Evolutionary conservation across 2,329 filamentous ascomycete genomes (phyloP), one percentile per base, ranked within the genome.

Genomic region (Westerdykella ornata): DNA sequence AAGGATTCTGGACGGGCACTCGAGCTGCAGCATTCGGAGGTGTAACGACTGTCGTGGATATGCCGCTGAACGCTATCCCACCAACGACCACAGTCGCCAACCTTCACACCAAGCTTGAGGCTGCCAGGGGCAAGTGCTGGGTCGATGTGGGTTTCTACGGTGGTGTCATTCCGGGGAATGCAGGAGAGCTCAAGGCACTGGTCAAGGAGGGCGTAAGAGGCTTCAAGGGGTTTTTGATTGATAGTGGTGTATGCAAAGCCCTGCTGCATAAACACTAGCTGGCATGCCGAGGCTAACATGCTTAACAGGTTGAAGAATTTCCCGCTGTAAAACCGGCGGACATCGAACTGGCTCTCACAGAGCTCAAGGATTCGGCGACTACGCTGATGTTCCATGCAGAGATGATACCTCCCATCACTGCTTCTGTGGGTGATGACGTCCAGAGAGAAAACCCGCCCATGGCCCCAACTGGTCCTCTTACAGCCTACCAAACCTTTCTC

Each of bases 361-460:
- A 84, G 35, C 77, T 98, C 46, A 85, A 85, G 46, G 81, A 87
- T 53, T 77, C 82, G 40, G 77, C 87, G 14, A 97, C 92, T 2
- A 94, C 88, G 0, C 80, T 97, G 56, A 97, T 98, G 90, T 98
- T 98, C 72, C 92, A 98, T 62, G 92, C 92, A 42, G 92, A 98
- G 68, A 97, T 96, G 88, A 82, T 94, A 11, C 88, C 90, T n/a
- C 86, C 88, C 14, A 85, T 89, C 51, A 70, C 85, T 37, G 79
- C 80, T 51, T 88, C 86, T 0, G 84, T 89, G 2, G 84, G 85
- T 39, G 87, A 92, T 62, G 80, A 81, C 18, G 81, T 88, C 3
- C 83, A 86, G 56, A 68, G 70, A 18, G 85, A 85, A 0, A 72
- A 77, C 5, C 79, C 86, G 14, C 85, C 86, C 0, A 69, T 84